These are phyloP conservation scores for Fulvia fulva DNA, from an alignment of 2,329 filamentous ascomycete genomes.

Conservation along the genomic window DNA sequence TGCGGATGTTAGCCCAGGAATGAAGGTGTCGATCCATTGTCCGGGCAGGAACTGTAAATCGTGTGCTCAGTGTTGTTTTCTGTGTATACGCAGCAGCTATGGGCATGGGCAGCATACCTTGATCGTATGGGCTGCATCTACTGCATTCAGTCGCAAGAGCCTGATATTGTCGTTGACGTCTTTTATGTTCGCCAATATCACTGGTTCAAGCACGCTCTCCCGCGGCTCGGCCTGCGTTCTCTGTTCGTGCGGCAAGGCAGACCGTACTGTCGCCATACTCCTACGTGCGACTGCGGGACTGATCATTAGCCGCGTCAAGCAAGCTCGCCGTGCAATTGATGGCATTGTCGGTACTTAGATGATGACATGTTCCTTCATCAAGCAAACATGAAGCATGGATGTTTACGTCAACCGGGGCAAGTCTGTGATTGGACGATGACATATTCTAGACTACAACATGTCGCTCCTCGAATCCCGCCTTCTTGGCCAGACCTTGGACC, in stretches of 20 bases:
- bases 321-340: not conserved
- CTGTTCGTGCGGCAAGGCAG: constrained; percentile 55
- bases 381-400: not conserved
- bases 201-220: constrained; percentile 59
- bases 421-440: not conserved
- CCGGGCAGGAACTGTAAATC: constrained; percentile 77
- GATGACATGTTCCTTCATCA: not conserved
- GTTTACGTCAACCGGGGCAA: not conserved
- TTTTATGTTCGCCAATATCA: constrained; percentile 58
- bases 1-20: constrained; percentile 53
- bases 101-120: constrained; percentile 21
- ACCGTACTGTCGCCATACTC: constrained; percentile 31
- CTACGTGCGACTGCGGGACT: not conserved
- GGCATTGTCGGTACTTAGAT: not conserved
- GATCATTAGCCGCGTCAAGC: not conserved
- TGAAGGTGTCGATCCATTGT: constrained; percentile 83
- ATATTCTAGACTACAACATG: no score
- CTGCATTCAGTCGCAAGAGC: constrained; percentile 62
- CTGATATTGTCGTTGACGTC: constrained; percentile 65
- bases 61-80: constrained; percentile 27
- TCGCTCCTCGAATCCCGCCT: not conserved
- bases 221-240: constrained; percentile 72
- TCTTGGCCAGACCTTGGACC: no score
- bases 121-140: constrained; percentile 37
- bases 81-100: not conserved